Evolutionary conservation across 2,329 filamentous ascomycete genomes (phyloP).

Genomic region (Aspergillus sp.): DNA sequence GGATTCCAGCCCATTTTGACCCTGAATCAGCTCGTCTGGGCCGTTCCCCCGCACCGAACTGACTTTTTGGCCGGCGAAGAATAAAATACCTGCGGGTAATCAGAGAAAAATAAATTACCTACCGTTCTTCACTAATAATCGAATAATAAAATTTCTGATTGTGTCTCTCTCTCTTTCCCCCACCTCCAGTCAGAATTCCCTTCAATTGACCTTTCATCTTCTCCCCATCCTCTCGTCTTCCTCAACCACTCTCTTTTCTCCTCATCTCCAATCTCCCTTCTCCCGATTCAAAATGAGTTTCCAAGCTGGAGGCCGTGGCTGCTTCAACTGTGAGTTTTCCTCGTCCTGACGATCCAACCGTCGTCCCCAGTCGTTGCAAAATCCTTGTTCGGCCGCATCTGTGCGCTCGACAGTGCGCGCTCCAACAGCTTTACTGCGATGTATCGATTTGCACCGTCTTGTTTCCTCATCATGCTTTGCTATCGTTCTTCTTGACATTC

Average conservation of each 20-base stretch:
- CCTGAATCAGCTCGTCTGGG: not conserved
- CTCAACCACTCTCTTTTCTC: not conserved
- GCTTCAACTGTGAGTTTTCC: slow-evolving; percentile 57
- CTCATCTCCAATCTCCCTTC: slow-evolving; percentile 7
- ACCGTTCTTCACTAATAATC: too few species aligned
- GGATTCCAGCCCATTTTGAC: not conserved
- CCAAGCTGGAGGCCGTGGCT: slow-evolving; percentile 51
- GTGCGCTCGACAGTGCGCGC: not conserved
- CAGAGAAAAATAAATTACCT: too few species aligned
- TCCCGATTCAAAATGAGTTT: slow-evolving; percentile 47
- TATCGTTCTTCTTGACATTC: not conserved
- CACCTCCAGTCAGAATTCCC: not conserved
- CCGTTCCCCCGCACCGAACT: not conserved
- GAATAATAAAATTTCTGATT: too few species aligned
- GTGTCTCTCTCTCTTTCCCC: too few species aligned
- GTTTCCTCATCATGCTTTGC: not conserved
- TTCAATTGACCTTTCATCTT: not conserved
- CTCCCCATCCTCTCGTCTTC: not conserved
- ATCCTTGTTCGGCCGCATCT: not conserved
- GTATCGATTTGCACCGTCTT: not conserved
- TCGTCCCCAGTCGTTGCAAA: not conserved
- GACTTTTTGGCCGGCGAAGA: not conserved
- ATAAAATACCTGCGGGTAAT: too few species aligned
- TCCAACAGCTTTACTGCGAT: not conserved
- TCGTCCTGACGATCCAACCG: slow-evolving; percentile 8